Evolutionary conservation across 257 asterid species (phyloP).

Genomic region (Nicotiana otophora): DNA sequence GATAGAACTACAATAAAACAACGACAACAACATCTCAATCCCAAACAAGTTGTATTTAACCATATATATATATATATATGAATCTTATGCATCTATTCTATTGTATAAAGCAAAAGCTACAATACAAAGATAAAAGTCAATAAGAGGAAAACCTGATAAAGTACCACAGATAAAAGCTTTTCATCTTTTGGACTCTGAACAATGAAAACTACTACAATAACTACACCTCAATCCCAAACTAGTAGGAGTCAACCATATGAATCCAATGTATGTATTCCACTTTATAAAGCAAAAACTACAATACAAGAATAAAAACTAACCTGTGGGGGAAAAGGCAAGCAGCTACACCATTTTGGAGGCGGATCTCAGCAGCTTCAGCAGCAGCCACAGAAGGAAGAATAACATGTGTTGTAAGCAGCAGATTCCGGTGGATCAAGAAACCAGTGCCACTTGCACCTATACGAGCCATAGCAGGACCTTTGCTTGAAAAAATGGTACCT

Average conservation of each 20-base stretch:
- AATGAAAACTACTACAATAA: neutral
- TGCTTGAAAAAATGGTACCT: conserved; percentile 66
- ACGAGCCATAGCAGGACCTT: conserved; percentile 71
- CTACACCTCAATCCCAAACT: neutral
- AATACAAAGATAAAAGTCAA: neutral
- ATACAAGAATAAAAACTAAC: conserved; percentile 26
- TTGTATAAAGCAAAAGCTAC: too few species aligned
- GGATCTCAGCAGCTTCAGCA: conserved; percentile 93
- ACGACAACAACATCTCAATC: neutral
- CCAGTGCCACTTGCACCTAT: conserved; percentile 66
- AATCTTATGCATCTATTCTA: neutral
- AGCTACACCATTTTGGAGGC: conserved; percentile 61
- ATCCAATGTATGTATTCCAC: neutral
- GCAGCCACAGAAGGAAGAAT: conserved; percentile 76
- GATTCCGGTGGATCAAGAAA: conserved; percentile 90
- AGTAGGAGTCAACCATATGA: neutral
- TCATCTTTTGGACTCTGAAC: neutral
- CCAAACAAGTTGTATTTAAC: neutral
- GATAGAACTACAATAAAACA: neutral
- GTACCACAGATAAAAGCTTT: neutral
- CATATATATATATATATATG: neutral
- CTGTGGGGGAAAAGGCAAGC: conserved; percentile 88
- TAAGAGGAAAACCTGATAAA: conserved; percentile 12
- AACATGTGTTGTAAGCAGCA: conserved; percentile 84
- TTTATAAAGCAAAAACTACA: neutral